Base-by-base conservation (phyloP, 1,139 yeast genomes). In the Protomyces lactucae-debilis region DNA sequence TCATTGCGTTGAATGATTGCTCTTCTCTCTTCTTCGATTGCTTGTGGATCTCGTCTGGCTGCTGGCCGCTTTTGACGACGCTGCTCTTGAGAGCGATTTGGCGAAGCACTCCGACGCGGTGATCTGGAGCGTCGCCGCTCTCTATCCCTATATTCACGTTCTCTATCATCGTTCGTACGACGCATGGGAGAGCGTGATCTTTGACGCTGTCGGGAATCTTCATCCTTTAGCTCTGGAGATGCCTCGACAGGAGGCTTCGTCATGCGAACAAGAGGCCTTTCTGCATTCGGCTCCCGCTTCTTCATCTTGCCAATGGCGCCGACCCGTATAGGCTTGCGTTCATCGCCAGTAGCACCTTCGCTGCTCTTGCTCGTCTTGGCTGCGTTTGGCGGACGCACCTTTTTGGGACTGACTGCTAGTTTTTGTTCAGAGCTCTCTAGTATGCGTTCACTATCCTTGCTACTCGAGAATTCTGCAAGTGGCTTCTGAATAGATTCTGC, bases 1-100 rank as follows among this genome's bases (percentile, higher is more conserved):
- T 52, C 56, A 23, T 52, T 55, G 21, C 57, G 18, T 43, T 52
- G 52, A 12, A 59, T 39, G 4, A 51, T 59, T 18, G 53, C 63
- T 10, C 12, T 52, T 9, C 57, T 40, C 45, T 59, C 63, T 18
- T 37, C 21, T 18, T 52, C 57, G 8, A 52, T 52, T 18, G 53
- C 52, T 18, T 39, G 57, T 6, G 63, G 57, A 52, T 59, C 63
- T 2, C 63, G 52, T 18, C 57, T 39, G 3, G 53, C 57, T 25
- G 52, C 63, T 3, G 63, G 63, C 36, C 63, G 28, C 32, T 59
- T 59, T 52, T 59, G 63, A 12, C 57, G 56, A n/a, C 48, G 48
- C 23, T 43, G 48, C 9, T 43, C 48, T 10, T 43, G 21, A 10
- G 23, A 12, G 48, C 48, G 48, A 12, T 18, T 21, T 5, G 48